Evolutionary conservation across 2,329 filamentous ascomycete genomes (phyloP), one percentile per base, ranked within the genome.

Genomic region (Fusarium buxicola): DNA sequence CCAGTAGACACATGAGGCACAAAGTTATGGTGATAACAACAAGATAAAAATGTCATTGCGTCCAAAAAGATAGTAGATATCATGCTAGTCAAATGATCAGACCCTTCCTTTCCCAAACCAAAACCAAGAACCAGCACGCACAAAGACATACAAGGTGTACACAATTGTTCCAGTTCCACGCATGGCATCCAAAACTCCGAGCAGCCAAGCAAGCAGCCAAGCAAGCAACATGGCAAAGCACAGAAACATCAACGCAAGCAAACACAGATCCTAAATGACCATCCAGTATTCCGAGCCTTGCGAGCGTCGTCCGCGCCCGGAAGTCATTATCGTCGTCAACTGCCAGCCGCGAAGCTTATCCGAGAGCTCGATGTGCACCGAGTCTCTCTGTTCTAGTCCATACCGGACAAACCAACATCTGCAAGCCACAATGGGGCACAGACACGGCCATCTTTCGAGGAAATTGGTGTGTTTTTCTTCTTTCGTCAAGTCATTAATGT

Each of bases 251-350:
- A 56, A 59, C 56, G 55, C 60, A 66, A 62, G 38, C 56, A 69
- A 68, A 57, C 55, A 57, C 56, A 58, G 30, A 60, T 59, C 46
- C 61, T 58, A 68, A 61, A 68, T 52, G 38, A 56, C 52, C 57
- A 66, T 63, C 44, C 53, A 56, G 51, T 59, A 63, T 66, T 53
- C 65, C 66, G 54, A 71, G 66, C 63, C 53, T 56, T 52, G 57
- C 54, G 57, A 69, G 66, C 65, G 52, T 44, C 21, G 56, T 58
- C 56, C 50, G 43, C 60, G 65, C 70, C 54, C 61, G 32, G 57
- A 69, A 66, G 62, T 72, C 64, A 69, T 74, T 70, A 71, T 71
- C 63, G 66, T 71, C 70, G 58, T 73, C 59, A 69, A 64, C 65
- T 64, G 50, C 59, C 55, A 72, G 71, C 73, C 55, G 72, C 67